These are phyloP conservation scores for Stephanodiscus triporus DNA, from an alignment of 108 stramenopile genomes.

Conservation along the genomic window DNA sequence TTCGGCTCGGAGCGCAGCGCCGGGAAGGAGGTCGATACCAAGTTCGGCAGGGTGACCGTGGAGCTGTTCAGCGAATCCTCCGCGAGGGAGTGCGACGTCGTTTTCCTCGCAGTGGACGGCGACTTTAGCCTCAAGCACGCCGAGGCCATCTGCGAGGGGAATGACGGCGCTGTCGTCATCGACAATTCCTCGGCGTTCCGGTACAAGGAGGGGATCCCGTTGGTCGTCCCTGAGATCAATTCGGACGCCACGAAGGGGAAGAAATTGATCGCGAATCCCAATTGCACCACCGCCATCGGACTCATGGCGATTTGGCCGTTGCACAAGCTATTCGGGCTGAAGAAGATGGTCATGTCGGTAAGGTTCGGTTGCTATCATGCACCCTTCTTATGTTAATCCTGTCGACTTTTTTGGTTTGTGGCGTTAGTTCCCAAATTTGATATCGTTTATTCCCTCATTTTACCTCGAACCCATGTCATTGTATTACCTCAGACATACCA, in stretches of 20 bases:
- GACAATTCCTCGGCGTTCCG: slow-evolving; percentile 95
- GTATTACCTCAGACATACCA: slow-evolving; percentile 83
- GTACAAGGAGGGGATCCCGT: slow-evolving; percentile 88
- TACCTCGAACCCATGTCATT: not conserved
- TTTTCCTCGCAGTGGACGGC: slow-evolving; percentile 91
- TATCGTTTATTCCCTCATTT: not conserved
- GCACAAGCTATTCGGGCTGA: slow-evolving; percentile 88
- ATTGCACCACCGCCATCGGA: slow-evolving; percentile 99
- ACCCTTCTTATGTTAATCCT: not conserved
- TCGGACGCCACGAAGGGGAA: slow-evolving; percentile 84
- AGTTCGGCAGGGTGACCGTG: slow-evolving; percentile 84
- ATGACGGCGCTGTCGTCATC: slow-evolving; percentile 82
- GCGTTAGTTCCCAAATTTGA: no score
- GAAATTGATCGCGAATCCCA: slow-evolving; percentile 98
- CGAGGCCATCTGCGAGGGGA: slow-evolving; percentile 64
- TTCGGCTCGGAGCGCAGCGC: slow-evolving; percentile 89
- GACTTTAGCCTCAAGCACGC: slow-evolving; percentile 89
- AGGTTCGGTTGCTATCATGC: not conserved
- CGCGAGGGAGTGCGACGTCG: slow-evolving; percentile 85
- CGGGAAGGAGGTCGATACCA: slow-evolving; percentile 79
- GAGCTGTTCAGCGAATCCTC: slow-evolving; percentile 79
- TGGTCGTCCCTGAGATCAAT: slow-evolving; percentile 98
- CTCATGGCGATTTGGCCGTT: slow-evolving; percentile 97
- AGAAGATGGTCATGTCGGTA: slow-evolving; percentile 87
- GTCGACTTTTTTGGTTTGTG: not conserved